Conservation (phyloP, 1,284 basidiomycete genomes). For the Sporisorium graminicola region DNA sequence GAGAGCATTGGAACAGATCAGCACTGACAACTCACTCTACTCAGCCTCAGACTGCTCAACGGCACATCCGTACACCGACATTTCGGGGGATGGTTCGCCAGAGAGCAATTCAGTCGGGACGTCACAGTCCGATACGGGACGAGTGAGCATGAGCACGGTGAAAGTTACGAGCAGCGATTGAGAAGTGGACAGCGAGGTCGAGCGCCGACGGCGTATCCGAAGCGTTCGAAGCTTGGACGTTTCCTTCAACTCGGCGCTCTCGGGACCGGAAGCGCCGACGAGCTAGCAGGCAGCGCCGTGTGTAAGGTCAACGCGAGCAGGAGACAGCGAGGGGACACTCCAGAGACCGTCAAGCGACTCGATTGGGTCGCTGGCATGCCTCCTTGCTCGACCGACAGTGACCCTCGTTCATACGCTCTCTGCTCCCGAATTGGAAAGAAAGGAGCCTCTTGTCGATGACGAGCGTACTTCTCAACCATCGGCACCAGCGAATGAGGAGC, state of each 20-base stretch:
- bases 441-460: not conserved
- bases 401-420: not conserved
- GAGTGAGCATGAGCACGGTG: not conserved
- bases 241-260: no score
- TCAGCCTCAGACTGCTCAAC: not conserved
- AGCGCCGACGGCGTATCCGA: slow-evolving; percentile 4
- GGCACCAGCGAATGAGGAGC: not conserved
- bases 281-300: not conserved
- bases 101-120: not conserved
- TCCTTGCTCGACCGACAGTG: not conserved
- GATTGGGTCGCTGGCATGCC: not conserved
- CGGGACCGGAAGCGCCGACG: slow-evolving; percentile 1
- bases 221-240: not conserved
- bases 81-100: slow-evolving; percentile 4
- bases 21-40: not conserved
- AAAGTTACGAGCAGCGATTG: not conserved
- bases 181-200: not conserved
- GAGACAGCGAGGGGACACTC: not conserved
- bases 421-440: not conserved
- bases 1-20: not conserved
- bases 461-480: not conserved
- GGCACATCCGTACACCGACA: not conserved
- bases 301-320: not conserved
- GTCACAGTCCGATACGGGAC: not conserved
- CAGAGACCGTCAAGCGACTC: not conserved